Base-by-base conservation (phyloP, 495 filamentous ascomycete genomes). In the Penicillium desertorum region DNA sequence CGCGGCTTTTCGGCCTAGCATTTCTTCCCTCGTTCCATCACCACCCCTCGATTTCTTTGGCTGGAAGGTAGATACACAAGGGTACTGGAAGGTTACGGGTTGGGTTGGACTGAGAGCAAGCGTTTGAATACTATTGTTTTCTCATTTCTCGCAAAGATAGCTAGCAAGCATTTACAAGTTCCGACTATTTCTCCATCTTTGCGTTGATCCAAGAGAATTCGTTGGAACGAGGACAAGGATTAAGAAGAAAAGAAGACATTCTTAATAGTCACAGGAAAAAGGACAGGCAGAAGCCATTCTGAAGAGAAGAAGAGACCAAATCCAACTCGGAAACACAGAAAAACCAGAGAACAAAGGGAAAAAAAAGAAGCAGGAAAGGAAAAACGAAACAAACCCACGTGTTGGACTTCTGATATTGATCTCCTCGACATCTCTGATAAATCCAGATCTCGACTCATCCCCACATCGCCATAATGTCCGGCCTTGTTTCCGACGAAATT, bases 401-500 rank as follows among this genome's bases (percentile, higher is more conserved):
- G 23, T n/a, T 27, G 36, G 19, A 27, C 27, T 50, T 50, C 11
- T 37, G 47, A 37, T 37, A 49, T 50, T 14, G 47, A n/a, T 16
- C 20, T 49, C 17, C 47, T 50, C 30, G 30, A 50, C 36, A 39
- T 20, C n/a, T 50, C 20, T 37, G 19, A 50, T 36, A 50, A 50
- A 10, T 7, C 27, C n/a, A 48, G 22, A 22, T 47, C 53, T 52
- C 37, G 14, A 41, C 32, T 41, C 22, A 51, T 62, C 54, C 58
- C 56, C 66, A 62, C 62, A 51, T 55, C 45, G 70, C 68, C 79
- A 81, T 64, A 78, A 96, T 95, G 90, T 85, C 80, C 49, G 82
- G 83, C 48, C 77, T 86, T 56, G 77, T 84, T 62, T 93, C 90
- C 52, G 91, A 89, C 68, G 92, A 96, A 71, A 90, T 98, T 61